Evolutionary conservation across 306 rosid genomes (phyloP), one percentile per base, ranked within the genome.

Genomic region (Comarum palustre): DNA sequence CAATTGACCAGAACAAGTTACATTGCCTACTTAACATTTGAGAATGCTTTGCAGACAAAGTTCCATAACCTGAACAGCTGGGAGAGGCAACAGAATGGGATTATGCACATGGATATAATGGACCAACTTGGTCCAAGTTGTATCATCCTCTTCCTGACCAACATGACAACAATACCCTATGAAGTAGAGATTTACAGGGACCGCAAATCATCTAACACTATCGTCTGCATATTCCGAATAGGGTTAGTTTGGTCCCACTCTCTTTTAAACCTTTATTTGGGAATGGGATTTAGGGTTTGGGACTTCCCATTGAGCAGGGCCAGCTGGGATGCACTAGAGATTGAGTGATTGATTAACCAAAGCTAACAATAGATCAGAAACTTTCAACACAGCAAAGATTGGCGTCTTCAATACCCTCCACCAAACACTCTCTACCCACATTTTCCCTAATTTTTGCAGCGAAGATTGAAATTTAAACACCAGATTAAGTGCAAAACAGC

Each of bases 241-340:
- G 52, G 71, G 55, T 68, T 32, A 75, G 41, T 79, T 76, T 72
- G 79, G 84, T 83, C 73, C 59, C 68, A 45, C 52, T 13, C 29
- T 10, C 41, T 47, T 59, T 41, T 66, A 8, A 2, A 29, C 10
- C 54, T 51, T 63, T 36, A 29, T 67, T 41, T 47, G 41, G 64
- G 73, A 46, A 47, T 74, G 68, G 41, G 68, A 77, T 72, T 67
- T 51, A 43, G 66, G 77, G 73, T 47, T 55, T 47, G 69, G 22
- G 54, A 51, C 67, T 58, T 63, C 45, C 68, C 51, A 68, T 74
- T 80, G 80, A 80, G 84, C 84, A 70, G 87, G 79, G 51, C 75
- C 64, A 77, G 87, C 80, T 83, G 84, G 75, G 72, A 66, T 47
- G 82, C 84, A 77, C 43, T 47, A 76, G 61, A 32, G 15, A 34